Evolutionary conservation across 306 rosid genomes (phyloP).

Genomic region (Gastrolobium villosum): DNA sequence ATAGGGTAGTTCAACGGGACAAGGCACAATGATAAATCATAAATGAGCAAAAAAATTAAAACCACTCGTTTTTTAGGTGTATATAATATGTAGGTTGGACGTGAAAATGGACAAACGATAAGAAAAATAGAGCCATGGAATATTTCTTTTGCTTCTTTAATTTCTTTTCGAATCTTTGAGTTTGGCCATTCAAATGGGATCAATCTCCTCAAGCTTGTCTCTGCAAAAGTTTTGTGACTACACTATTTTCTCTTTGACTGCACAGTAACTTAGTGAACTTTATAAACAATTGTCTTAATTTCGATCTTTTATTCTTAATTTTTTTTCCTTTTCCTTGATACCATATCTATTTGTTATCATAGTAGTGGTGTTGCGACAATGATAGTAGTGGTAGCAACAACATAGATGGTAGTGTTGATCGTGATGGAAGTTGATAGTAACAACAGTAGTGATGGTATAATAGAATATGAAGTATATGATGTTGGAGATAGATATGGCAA

Average conservation of each 20-base stretch:
- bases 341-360: neutral
- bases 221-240: constrained; percentile 37
- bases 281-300: constrained; percentile 28
- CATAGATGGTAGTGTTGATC: neutral
- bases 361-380: neutral
- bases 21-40: neutral
- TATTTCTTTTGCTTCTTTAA: constrained; percentile 45
- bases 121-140: neutral
- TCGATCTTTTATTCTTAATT: constrained; percentile 1
- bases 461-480: neutral
- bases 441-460: neutral
- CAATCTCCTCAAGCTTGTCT: constrained; percentile 32
- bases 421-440: neutral
- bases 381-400: neutral
- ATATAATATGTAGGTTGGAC: neutral
- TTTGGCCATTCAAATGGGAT: constrained; percentile 57
- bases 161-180: constrained; percentile 41
- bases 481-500: neutral
- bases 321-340: constrained; percentile 8
- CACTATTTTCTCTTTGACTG: constrained; percentile 47
- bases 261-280: constrained; percentile 27
- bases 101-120: neutral
- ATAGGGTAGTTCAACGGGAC: neutral
- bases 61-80: neutral
- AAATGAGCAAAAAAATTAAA: neutral